Evolutionary conservation across 345 rosid genomes (phyloP).

Genomic region (Chamaenerion angustifolium): DNA sequence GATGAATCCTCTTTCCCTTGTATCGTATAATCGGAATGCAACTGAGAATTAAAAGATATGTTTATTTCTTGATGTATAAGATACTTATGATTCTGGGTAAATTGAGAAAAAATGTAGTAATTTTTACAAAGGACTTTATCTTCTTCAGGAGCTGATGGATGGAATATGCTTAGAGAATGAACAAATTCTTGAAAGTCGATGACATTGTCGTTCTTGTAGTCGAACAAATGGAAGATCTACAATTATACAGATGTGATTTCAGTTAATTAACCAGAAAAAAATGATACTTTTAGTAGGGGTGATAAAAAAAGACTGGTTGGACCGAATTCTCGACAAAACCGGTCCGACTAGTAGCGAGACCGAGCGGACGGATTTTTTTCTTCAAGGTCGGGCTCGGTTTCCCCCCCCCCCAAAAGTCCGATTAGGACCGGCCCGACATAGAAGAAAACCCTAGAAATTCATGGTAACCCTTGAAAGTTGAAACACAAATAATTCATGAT

Average conservation of each 20-base stretch:
- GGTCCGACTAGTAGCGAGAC: too few species aligned
- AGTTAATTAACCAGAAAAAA: not conserved
- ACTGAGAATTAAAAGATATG: slow-evolving; percentile 16
- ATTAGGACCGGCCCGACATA: too few species aligned
- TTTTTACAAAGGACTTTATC: slow-evolving; percentile 47
- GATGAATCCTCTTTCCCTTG: slow-evolving; percentile 52
- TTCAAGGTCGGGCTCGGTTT: too few species aligned
- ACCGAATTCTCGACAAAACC: too few species aligned
- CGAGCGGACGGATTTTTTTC: too few species aligned
- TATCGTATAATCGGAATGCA: slow-evolving; percentile 39
- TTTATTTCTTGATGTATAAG: not conserved
- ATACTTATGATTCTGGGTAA: not conserved
- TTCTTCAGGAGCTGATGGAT: slow-evolving; percentile 41
- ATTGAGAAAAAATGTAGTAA: not conserved
- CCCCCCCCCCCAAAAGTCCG: too few species aligned
- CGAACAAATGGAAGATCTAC: slow-evolving; percentile 53
- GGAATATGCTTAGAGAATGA: slow-evolving; percentile 51
- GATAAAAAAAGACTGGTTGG: too few species aligned
- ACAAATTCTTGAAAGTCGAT: slow-evolving; percentile 65
- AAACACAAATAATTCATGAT: too few species aligned
- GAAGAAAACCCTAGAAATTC: too few species aligned
- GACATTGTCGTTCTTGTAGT: slow-evolving; percentile 42
- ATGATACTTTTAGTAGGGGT: not conserved
- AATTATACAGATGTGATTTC: not conserved
- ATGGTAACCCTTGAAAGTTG: too few species aligned